A percentile compares a stretch with the other conserved stretches of the same genome.
Evolutionary conservation across 2,329 filamentous ascomycete species (phyloP).

Genomic region (Neurospora crassa): DNA sequence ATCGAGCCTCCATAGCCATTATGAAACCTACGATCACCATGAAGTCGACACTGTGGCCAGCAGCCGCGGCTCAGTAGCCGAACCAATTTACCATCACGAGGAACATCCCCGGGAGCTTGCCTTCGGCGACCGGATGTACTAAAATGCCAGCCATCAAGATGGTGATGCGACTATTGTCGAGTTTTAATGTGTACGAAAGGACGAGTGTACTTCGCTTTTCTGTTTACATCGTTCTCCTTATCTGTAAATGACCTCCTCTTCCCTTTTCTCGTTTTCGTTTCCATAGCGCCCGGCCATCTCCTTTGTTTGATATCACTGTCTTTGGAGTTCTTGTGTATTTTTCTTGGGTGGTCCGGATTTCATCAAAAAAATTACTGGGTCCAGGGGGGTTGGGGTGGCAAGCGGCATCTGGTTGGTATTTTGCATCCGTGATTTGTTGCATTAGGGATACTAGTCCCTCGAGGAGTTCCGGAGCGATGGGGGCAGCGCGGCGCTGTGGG

Average conservation of each 20-base stretch:
- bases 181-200: background rate
- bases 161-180: background rate
- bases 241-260: background rate
- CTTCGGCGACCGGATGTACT: conserved; percentile 36
- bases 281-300: background rate
- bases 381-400: background rate
- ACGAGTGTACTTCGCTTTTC: background rate
- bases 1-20: conserved; percentile 25
- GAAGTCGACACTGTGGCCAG: conserved; percentile 25
- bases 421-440: background rate
- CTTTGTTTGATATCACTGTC: background rate
- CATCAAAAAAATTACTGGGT: background rate
- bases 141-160: conserved; percentile 8
- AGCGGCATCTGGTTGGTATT: background rate
- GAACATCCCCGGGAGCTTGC: conserved; percentile 30
- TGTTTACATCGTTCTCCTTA: background rate
- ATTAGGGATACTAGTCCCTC: background rate
- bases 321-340: background rate
- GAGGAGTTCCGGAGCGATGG: background rate
- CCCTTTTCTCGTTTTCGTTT: background rate
- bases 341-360: background rate
- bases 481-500: background rate
- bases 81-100: conserved; percentile 33
- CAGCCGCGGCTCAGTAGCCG: conserved; percentile 26
- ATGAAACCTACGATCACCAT: conserved; percentile 39